phyloP scores from a whole-genome alignment of 805 yeast species.

The Danielia oregonensis region DNA sequence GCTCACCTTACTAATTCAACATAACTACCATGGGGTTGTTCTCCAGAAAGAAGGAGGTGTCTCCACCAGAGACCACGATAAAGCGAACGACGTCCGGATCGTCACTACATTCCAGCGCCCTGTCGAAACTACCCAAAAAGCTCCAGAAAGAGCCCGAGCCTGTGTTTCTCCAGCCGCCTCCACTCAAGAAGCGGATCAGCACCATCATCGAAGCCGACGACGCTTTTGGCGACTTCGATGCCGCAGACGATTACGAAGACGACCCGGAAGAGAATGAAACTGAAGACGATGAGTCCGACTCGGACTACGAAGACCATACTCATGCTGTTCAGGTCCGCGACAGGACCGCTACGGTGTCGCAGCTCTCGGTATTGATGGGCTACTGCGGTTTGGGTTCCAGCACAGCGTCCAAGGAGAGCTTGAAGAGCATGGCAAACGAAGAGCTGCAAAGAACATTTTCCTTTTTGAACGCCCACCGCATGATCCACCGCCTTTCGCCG shows the following conservation, averaged over 20 bases:
- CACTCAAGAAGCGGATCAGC: constrained; percentile 19
- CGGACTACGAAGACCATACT: constrained; percentile 23
- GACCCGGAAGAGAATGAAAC: constrained; percentile 4
- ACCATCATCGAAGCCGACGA: constrained; percentile 25
- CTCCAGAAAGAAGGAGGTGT: background rate
- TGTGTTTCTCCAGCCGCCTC: background rate
- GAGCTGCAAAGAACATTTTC: constrained; percentile 33
- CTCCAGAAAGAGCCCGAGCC: background rate
- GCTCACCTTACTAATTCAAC: no score
- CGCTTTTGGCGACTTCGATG: constrained; percentile 14
- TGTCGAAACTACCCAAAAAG: background rate
- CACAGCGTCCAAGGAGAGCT: constrained; percentile 14
- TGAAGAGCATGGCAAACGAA: constrained; percentile 24
- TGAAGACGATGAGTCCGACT: constrained; percentile 8
- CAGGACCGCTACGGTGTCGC: constrained; percentile 17
- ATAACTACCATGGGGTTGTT: constrained; percentile 2
- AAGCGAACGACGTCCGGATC: background rate
- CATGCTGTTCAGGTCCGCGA: constrained; percentile 23
- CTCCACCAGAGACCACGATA: background rate
- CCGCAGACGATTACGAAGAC: constrained; percentile 14
- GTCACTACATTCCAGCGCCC: no score
- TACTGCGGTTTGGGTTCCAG: constrained; percentile 28
- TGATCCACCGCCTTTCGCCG: constrained; percentile 24
- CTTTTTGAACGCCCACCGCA: constrained; percentile 18
- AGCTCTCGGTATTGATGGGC: constrained; percentile 30